A percentile compares a stretch with the other conserved stretches of the same genome.
phyloP scores from a whole-genome alignment of 192 early-diverging fungal species.

The Gamsiella multidivaricata region DNA sequence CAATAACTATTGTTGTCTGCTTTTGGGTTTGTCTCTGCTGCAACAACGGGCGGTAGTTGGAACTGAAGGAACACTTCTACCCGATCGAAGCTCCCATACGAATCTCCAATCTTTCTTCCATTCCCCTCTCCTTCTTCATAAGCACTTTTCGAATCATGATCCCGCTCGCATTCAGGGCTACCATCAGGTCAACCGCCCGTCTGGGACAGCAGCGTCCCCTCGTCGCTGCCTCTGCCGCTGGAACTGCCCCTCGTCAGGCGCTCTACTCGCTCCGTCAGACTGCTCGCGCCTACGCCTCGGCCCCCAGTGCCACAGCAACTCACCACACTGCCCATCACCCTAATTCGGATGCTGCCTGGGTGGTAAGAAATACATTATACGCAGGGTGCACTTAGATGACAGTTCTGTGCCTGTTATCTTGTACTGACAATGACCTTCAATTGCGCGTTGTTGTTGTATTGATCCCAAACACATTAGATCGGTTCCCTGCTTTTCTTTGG shows the following conservation, averaged over 20 bases:
- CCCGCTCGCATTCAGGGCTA: slow-evolving; percentile 41
- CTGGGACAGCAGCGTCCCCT: not conserved
- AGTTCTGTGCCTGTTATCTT: not conserved
- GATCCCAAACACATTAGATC: slow-evolving; percentile 20
- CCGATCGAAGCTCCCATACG: not conserved
- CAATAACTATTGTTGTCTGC: too few relatives aligned
- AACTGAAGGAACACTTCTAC: too few relatives aligned
- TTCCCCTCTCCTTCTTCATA: slow-evolving; percentile 6
- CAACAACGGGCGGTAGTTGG: too few relatives aligned
- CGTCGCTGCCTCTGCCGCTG: slow-evolving; percentile 1
- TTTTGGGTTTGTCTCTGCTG: too few relatives aligned
- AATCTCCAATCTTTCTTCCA: not conserved
- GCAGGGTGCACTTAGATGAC: not conserved
- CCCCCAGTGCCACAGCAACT: not conserved
- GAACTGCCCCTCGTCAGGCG: slow-evolving; percentile 24
- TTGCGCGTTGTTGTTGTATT: not conserved
- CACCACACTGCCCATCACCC: slow-evolving; percentile 5
- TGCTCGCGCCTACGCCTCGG: slow-evolving; percentile 39
- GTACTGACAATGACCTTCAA: not conserved
- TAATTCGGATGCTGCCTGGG: slow-evolving; percentile 37
- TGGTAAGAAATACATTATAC: slow-evolving; percentile 12
- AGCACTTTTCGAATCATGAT: slow-evolving; percentile 34
- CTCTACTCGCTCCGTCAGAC: slow-evolving; percentile 43
- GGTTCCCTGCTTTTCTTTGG: slow-evolving; percentile 65
- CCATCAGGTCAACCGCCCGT: slow-evolving; percentile 25